Base-by-base conservation (phyloP, 805 yeast species). In the Candida lessepsii region DNA sequence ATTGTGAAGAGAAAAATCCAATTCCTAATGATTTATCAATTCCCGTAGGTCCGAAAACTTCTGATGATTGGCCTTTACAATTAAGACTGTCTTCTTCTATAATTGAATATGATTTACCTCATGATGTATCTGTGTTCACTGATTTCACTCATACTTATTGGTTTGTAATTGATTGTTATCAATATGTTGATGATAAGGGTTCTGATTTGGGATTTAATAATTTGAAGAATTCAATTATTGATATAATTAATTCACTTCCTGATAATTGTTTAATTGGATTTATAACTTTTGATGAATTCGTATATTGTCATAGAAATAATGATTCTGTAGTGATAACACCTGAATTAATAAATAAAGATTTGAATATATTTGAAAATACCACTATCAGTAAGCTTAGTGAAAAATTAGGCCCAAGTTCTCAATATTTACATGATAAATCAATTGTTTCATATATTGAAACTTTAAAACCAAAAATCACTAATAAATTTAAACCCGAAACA, bases 71-170 rank as follows among this genome's bases (percentile, higher is more conserved):
- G 52, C 67, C 66, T 0, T 40, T 55, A 5, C 61, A 60, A 21
- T 48, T 60, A 14, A 49, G 58, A 10, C 60, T 51, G 32, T 29
- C 54, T 1, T 52, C 58, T 15, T 37, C 58, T 6, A 55, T 65
- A 2, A 46, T 63, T 2, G 71, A 63, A 30, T 67, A 64, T 44
- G 37, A 41, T 4, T 49, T 70, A 20, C 67, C 68, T 1, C 29
- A 41, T 1, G 63, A 62, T 28, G 51, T 63, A 1, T 29, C 60
- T 0, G 33, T 43, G 16, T 36, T 44, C 11, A 15, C 37, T 1
- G 37, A 18, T 9, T 44, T 9, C 13, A 15, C 15, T 11, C 30
- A 32, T 4, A 48, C 53, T 5, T 52, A 49, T 28, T 35, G 57
- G 3, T 58, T 56, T 29, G 53, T 64, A 6, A 41, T 67, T 14